Conservation (phyloP, 202 grass and related monocot species). For the Schoenoplectus tabernaemontani region DNA sequence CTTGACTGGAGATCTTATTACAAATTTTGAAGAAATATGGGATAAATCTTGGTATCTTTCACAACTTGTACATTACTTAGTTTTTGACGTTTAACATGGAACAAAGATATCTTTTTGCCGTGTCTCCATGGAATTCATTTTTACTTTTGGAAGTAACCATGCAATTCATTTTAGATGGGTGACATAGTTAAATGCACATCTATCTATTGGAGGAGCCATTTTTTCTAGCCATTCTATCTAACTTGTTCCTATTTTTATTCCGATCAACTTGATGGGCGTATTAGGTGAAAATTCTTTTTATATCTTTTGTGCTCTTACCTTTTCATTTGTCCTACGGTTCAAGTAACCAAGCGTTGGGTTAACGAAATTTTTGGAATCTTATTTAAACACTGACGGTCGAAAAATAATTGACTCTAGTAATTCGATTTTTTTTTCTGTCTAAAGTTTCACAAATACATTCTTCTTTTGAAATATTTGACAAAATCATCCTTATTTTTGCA, state of each 20-base stretch:
- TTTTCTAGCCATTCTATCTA: background rate
- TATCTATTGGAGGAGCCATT: background rate
- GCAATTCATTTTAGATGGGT: background rate
- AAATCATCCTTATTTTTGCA: no score
- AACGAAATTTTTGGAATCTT: no score
- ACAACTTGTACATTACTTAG: background rate
- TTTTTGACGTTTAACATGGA: background rate
- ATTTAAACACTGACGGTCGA: no score
- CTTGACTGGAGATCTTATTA: background rate
- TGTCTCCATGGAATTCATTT: background rate
- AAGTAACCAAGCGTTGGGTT: no score
- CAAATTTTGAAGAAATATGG: background rate
- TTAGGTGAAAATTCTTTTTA: background rate
- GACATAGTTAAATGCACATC: background rate
- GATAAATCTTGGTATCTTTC: background rate
- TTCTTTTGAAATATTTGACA: no score
- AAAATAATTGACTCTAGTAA: no score
- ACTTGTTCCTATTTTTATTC: slow-evolving; percentile 8
- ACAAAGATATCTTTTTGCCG: background rate
- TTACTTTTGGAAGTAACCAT: background rate
- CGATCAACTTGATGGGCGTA: background rate
- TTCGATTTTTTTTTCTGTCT: no score
- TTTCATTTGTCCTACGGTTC: no score
- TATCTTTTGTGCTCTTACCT: no score
- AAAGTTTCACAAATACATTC: no score